Conservation (phyloP, 176 grass and related monocot species). For the Carex pumila region DNA sequence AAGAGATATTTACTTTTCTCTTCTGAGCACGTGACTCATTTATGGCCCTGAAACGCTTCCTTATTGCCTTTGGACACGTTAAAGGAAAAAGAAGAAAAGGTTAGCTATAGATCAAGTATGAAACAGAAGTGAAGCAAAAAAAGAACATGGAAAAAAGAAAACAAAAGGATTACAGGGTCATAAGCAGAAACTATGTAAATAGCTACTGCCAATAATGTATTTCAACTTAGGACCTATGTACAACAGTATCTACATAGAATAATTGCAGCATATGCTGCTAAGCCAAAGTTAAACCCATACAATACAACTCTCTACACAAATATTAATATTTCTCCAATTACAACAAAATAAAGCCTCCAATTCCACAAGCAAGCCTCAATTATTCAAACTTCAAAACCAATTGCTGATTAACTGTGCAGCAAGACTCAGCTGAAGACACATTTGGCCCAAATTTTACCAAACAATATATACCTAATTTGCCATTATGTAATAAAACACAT, state of each 20-base stretch:
- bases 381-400: neutral
- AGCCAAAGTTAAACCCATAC: neutral
- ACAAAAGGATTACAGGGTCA: neutral
- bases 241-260: neutral
- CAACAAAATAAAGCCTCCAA: neutral
- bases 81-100: neutral
- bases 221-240: neutral
- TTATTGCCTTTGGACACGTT: conserved; percentile 53
- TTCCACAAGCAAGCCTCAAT: neutral
- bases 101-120: conserved; percentile 22
- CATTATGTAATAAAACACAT: neutral
- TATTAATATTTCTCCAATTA: neutral
- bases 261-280: neutral
- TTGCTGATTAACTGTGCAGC: neutral
- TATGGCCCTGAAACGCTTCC: conserved; percentile 82
- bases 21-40: conserved; percentile 97
- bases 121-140: neutral
- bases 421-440: neutral
- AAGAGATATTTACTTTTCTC: conserved; percentile 61
- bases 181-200: neutral
- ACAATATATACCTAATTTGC: neutral
- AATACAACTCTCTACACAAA: neutral
- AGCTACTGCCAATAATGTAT: neutral
- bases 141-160: neutral
- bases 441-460: neutral